Evolutionary conservation across 1,139 yeast genomes (phyloP).

Genomic region (Meyerozyma athensensis): DNA sequence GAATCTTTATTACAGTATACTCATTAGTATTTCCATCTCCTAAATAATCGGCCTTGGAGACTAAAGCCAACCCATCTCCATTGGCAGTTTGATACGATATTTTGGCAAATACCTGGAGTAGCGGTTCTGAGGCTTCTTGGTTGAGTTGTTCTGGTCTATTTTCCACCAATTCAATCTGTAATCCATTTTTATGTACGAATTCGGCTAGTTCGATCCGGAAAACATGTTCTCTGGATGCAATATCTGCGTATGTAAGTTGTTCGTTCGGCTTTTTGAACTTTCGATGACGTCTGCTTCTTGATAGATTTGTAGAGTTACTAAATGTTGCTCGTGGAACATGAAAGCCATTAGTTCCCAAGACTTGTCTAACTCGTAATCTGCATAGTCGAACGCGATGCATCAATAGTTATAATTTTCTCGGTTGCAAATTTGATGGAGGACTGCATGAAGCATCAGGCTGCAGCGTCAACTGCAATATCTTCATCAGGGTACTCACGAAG

Average conservation of each 20-base stretch:
- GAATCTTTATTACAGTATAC: conserved; percentile 29
- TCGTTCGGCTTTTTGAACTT: too few species aligned
- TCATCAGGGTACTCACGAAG: conserved; percentile 56
- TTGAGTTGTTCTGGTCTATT: neutral
- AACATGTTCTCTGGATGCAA: conserved; percentile 23
- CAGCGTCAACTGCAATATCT: conserved; percentile 14
- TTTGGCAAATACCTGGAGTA: conserved; percentile 13
- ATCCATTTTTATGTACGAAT: conserved; percentile 13
- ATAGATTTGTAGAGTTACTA: too few species aligned
- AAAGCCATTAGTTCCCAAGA: neutral
- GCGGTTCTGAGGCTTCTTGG: neutral
- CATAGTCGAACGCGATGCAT: neutral
- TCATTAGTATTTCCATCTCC: conserved; percentile 11
- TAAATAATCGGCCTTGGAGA: conserved; percentile 19
- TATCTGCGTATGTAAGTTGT: conserved; percentile 12
- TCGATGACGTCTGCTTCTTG: too few species aligned
- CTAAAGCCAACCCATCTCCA: conserved; percentile 37
- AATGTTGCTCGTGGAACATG: too few species aligned
- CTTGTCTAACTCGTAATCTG: neutral
- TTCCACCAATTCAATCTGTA: neutral
- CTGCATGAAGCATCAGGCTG: neutral
- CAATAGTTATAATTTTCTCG: neutral
- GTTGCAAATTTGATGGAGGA: neutral
- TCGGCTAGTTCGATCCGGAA: conserved; percentile 23
- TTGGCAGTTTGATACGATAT: conserved; percentile 28